Base-by-base conservation (phyloP, 192 early-diverging fungal species). In the Podila verticillata region DNA sequence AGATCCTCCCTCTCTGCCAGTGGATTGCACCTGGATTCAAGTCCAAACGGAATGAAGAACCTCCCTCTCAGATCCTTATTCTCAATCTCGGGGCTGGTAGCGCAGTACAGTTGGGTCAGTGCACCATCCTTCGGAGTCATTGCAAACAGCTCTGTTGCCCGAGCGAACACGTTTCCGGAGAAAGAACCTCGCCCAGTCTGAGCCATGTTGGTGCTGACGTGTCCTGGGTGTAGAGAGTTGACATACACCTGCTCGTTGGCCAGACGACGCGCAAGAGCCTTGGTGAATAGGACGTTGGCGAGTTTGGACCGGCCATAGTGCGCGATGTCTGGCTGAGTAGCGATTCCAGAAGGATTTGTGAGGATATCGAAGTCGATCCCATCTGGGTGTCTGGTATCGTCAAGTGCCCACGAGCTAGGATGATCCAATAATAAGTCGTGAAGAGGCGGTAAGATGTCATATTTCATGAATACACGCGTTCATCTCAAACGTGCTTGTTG, bases 201-300 rank as follows among this genome's bases (percentile, higher is more conserved):
- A 57, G 56, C 56, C 49, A 87, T 57, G 31, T 87, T 79, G n/a
- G 85, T 87, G 54, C 57, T 61, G 56, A 87, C 85, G 56, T 71
- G 47, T 20, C 85, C 87, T 20, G 87, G 87, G 68, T 88, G 86
- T 9, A 82, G 26, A 63, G 57, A 36, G 59, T 89, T 75, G 13
- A 60, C 75, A 22, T 75, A 77, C 31, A 72, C 57, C 1, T 65
- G 29, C 32, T 72, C 54, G 15, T 68, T 70, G 28, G 68, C 56
- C 5, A 74, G 57, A 31, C 63, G n/a, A 5, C 66, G 54, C 44
- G 83, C 79, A 17, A 91, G 75, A 35, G 80, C 65, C 17, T 60
- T 68, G 13, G 87, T 28, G 6, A 34, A 34, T 6, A 34, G 32
- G 32, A 34, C 6, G 32, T 34, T 34, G 32, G 32, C 32, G 32